Evolutionary conservation across 2,329 filamentous ascomycete genomes (phyloP).

Genomic region (Aspergillus sergii): DNA sequence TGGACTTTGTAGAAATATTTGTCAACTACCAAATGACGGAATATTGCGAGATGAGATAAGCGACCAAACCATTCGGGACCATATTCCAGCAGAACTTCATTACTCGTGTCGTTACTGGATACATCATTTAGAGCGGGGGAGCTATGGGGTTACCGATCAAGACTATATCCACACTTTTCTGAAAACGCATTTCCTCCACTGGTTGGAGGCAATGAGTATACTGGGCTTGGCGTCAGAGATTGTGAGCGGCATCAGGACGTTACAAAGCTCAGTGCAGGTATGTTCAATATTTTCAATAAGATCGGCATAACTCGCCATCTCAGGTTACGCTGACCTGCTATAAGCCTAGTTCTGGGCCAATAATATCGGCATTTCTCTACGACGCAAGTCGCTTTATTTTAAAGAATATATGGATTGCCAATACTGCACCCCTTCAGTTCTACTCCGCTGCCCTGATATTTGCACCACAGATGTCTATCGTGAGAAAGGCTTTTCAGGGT

Average conservation of each 20-base stretch:
- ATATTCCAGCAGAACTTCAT: not conserved
- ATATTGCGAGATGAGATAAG: not conserved
- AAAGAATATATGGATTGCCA: not conserved
- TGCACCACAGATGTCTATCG: not conserved
- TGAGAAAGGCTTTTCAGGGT: not conserved
- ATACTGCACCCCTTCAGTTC: not conserved
- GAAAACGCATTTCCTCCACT: not conserved
- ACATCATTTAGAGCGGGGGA: not conserved
- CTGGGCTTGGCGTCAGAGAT: not conserved
- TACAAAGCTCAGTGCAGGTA: not conserved
- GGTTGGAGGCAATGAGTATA: not conserved
- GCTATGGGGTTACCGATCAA: not conserved
- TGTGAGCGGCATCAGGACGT: not conserved
- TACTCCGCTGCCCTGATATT: not conserved
- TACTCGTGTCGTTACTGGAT: not conserved
- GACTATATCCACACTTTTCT: not conserved
- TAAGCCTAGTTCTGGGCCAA: not conserved
- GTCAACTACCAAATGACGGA: not conserved
- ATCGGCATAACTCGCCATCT: not conserved
- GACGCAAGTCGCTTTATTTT: not conserved
- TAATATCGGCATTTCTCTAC: not conserved
- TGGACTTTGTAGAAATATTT: not conserved
- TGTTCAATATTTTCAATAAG: not conserved
- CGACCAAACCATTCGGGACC: not conserved
- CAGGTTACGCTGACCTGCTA: not conserved